Evolutionary conservation across 805 yeast species (phyloP).

Genomic region (Danielia reshetovae): DNA sequence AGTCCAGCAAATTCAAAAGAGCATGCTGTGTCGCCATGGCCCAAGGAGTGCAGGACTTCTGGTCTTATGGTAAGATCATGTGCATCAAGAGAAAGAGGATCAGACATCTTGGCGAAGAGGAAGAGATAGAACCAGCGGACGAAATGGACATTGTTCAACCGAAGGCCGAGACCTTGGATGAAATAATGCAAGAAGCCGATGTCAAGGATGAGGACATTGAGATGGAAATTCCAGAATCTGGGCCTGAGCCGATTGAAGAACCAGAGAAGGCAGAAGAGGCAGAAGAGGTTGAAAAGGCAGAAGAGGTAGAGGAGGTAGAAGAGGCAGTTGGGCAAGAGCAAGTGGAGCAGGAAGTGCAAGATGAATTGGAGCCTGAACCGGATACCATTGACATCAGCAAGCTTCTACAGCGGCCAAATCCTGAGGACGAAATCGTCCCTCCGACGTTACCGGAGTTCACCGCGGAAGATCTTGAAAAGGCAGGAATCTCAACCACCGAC

Average conservation of each 20-base stretch:
- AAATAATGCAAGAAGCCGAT: background rate
- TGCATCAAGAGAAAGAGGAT: slow-evolving; percentile 57
- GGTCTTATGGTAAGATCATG: slow-evolving; percentile 66
- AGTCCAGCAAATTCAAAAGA: slow-evolving; percentile 62
- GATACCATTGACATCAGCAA: slow-evolving; percentile 35
- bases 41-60: slow-evolving; percentile 69
- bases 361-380: slow-evolving; percentile 2
- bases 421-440: slow-evolving; percentile 27
- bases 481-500: slow-evolving; percentile 1
- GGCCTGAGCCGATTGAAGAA: background rate
- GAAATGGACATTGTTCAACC: background rate
- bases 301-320: background rate
- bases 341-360: background rate
- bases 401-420: slow-evolving; percentile 23
- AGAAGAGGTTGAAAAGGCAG: background rate
- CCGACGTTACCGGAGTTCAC: slow-evolving; percentile 25
- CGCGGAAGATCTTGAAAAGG: slow-evolving; percentile 26
- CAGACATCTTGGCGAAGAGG: slow-evolving; percentile 1
- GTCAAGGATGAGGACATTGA: background rate
- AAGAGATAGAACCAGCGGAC: background rate
- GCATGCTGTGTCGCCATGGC: slow-evolving; percentile 70
- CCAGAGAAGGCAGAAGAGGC: slow-evolving; percentile 1
- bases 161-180: background rate
- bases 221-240: background rate
- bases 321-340: background rate